A percentile compares a stretch with the other conserved stretches of the same genome.
These are phyloP conservation scores for Trichoderma gracile DNA, from an alignment of 2,329 filamentous ascomycete genomes.

Conservation along the genomic window DNA sequence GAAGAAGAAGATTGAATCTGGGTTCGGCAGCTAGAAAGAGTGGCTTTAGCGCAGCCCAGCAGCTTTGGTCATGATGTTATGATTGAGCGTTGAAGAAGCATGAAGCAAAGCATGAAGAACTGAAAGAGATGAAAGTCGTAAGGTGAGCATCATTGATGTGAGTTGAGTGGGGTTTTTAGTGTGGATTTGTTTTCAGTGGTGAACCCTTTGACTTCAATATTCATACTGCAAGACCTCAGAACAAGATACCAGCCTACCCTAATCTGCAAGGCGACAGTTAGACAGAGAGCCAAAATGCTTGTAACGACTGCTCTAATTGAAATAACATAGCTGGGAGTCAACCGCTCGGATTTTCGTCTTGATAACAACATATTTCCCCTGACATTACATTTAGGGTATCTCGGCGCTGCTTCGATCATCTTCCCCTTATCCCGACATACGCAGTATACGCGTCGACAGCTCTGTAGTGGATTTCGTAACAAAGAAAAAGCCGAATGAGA, in stretches of 20 bases:
- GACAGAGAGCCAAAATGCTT: neutral
- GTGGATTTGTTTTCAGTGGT: neutral
- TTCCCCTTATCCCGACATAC: neutral
- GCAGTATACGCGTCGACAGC: neutral
- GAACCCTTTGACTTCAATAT: neutral
- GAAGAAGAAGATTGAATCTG: too few relatives aligned
- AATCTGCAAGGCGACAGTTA: neutral
- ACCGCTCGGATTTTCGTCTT: neutral
- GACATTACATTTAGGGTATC: constrained; percentile 28
- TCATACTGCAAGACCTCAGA: neutral
- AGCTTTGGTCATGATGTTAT: neutral
- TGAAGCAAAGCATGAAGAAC: neutral
- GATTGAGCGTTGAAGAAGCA: neutral
- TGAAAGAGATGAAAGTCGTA: neutral
- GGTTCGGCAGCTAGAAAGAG: neutral
- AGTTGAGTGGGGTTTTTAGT: neutral
- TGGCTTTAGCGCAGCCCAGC: neutral
- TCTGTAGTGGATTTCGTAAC: neutral
- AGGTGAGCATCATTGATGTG: neutral
- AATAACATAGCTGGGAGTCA: neutral
- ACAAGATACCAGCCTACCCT: neutral
- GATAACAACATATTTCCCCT: neutral
- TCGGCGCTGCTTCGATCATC: constrained; percentile 24
- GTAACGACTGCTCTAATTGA: neutral
- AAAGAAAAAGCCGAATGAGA: neutral